Base-by-base conservation (phyloP, 2,329 filamentous ascomycete genomes). In the Penicillium sp. region DNA sequence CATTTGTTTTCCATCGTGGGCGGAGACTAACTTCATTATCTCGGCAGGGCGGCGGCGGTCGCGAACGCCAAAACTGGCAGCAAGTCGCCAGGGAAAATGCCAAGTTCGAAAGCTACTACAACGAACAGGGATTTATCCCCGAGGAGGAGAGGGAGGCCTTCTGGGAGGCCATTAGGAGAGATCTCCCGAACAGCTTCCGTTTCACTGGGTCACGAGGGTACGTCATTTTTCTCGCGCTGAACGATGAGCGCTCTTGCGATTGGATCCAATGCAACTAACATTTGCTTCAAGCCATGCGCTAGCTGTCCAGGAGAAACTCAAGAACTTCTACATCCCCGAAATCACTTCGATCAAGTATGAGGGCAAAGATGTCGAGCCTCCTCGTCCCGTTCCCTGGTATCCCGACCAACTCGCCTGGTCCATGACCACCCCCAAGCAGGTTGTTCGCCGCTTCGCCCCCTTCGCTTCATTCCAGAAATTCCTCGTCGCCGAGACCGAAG, bases 381-480 rank as follows among this genome's bases (percentile, higher is more conserved):
- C 93, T 9, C 77, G 81, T 65, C 80, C 87, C 1, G 85, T 98
- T 49, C 75, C 83, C 29, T 97, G 91, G 88, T 98, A 95, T 68
- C 93, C 93, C 37, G 89, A 97, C 65, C 82, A 88, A 64, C 82
- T 98, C 53, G 93, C 93, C 43, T 98, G 94, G 86, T 89, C 84
- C 70, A 97, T 97, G 89, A 95, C 90, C 40, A 97, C 91, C 6
- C 88, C 93, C 55, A 98, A 97, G 78, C 90, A 95, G 65, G 85
- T 97, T 57, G 81, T 98, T 55, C 85, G 93, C 61, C 90, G 90
- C 66, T 95, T 95, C 69, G 83, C 88, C 32, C 93, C 93, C 3
- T 98, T 98, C 68, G 84, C 89, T 43, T 85, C 87, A 24, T 97
- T 98, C 72, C 93, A 98, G 69, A 95, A 94, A 68, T 98, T 96